Base-by-base conservation (phyloP, 2,329 filamentous ascomycete genomes). In the Colletotrichum agaves region DNA sequence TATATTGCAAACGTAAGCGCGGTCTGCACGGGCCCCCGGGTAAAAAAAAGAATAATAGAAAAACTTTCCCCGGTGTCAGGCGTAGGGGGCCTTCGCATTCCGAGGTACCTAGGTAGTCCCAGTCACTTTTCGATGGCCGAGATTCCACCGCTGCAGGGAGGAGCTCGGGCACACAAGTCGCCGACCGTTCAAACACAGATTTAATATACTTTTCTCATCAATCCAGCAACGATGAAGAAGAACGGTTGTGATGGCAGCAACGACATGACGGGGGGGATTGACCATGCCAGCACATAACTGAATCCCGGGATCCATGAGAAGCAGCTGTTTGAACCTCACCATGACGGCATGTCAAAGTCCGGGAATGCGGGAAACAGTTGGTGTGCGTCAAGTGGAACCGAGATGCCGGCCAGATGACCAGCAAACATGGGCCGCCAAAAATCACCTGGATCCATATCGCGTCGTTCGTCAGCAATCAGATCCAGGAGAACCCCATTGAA, bases 351-450 rank as follows among this genome's bases (percentile, higher is more conserved):
- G 21, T n/a, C 46, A 49, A 27, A 27, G 27, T 5, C 23, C 23
- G 6, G 23, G 23, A 31, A 7, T 33, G 47, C 47, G 31, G 31
- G 39, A 58, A 58, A 47, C 33, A 10, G 12, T n/a, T n/a, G n/a
- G n/a, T 60, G 15, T 50, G 44, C 44, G 57, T 60, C 44, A 17
- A 13, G 57, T 60, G 57, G 57, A 49, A 21, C 57, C 57, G 33
- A 50, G 57, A 60, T 31, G 57, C 57, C 44, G 44, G 57, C 5
- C 21, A 44, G 57, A 50, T 53, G 57, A 50, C 19, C 19, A 39
- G 27, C 17, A 53, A 53, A 53, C 27, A 8, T 17, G 27, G 47
- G 27, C 35, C 47, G 47, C 27, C 6, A 7, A 35, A 33, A 50
- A 52, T n/a, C n/a, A 39, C 17, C 31, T 8, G 37, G 15, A 47